Evolutionary conservation across 2,329 filamentous ascomycete genomes (phyloP), one percentile per base, ranked within the genome.

Genomic region (Beauveria rudraprayagi): DNA sequence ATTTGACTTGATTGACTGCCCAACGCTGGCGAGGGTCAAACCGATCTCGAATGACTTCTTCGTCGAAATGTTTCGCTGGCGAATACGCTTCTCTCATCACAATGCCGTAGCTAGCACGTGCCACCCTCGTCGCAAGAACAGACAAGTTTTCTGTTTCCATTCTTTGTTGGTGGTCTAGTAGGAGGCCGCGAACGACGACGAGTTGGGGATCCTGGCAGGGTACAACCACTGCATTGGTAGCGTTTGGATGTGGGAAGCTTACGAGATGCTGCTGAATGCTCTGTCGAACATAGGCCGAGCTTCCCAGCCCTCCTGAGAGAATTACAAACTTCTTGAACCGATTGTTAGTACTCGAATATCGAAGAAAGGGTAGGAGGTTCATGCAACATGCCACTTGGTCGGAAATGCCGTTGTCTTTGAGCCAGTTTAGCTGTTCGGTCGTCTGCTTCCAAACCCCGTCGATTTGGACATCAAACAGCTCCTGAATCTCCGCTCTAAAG

Each of bases 171-270:
- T 80, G 74, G 54, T 84, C 80, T 3, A 77, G 71, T 1, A 83
- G 76, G 2, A 83, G 69, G 0, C 81, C 81, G 63, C 80, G 80
- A 47, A 80, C 80, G 1, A 83, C 80, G 5, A 81, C 80, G 0
- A 84, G 77, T 60, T 83, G 80, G 0, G 81, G 80, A 51, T 83
- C 81, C 9, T 77, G 76, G 2, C 75, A 77, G 9, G 76, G 76
- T 3, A 79, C 63, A 17, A 80, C 75, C 40, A 72, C 68, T 30
- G 76, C 67, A 9, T 71, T 65, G 10, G 64, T 63, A 4, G 75
- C 73, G 57, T 71, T 76, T 3, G 70, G 70, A 52, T 78, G 75
- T 2, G 67, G 67, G 8, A 69, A 67, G 5, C 56, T 67, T 28
- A 62, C 60, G 47, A 78, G 71, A 2, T 71, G 67, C n/a, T 74